Conservation (phyloP, 257 asterid species). For the Gentiana dahurica region DNA sequence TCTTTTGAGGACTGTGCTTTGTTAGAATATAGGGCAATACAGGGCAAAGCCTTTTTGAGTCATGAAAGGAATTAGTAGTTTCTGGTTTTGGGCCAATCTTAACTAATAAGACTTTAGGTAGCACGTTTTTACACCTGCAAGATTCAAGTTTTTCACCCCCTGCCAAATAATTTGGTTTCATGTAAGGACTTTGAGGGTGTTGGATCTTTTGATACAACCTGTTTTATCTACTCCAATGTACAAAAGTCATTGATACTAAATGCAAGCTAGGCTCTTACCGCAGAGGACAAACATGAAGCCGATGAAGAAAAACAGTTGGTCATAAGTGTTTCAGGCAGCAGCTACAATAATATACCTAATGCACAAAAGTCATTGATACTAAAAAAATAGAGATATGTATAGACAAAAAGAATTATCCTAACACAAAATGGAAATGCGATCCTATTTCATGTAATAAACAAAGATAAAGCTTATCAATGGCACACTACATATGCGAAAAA, state of each 20-base stretch:
- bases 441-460: too few relatives aligned
- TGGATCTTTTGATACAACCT: slow-evolving; percentile 79
- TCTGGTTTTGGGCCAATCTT: slow-evolving; percentile 15
- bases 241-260: background rate
- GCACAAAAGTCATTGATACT: too few relatives aligned
- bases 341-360: too few relatives aligned
- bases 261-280: too few relatives aligned
- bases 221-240: slow-evolving; percentile 49
- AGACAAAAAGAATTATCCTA: too few relatives aligned
- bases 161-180: slow-evolving; percentile 29
- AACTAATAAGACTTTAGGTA: slow-evolving; percentile 20
- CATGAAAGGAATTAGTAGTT: slow-evolving; percentile 18
- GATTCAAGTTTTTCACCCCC: slow-evolving; percentile 15
- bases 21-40: slow-evolving; percentile 25
- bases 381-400: too few relatives aligned
- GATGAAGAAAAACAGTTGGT: too few relatives aligned
- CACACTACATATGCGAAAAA: too few relatives aligned
- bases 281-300: too few relatives aligned
- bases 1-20: slow-evolving; percentile 26
- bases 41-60: slow-evolving; percentile 16
- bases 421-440: too few relatives aligned
- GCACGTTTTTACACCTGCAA: slow-evolving; percentile 8
- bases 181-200: slow-evolving; percentile 88
- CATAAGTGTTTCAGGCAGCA: too few relatives aligned
- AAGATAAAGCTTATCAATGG: too few relatives aligned